Base-by-base conservation (phyloP, 2,329 filamentous ascomycete genomes). In the Aspergillus vadensis region DNA sequence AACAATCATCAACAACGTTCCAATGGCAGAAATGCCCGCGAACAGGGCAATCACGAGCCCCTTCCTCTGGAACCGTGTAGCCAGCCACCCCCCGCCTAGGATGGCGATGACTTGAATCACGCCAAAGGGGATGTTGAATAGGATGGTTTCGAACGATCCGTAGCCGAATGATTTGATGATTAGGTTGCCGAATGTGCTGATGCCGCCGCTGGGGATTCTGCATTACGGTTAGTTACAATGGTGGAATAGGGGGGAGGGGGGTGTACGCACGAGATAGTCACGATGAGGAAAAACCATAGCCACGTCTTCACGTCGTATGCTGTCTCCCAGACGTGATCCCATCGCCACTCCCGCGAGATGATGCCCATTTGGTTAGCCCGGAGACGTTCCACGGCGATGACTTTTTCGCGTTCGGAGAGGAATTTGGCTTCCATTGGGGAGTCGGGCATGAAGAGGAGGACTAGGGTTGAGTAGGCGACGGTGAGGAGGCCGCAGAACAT, bases 341-440 rank as follows among this genome's bases (percentile, higher is more conserved):
- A 81, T 21, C 81, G 78, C 82, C 82, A 86, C 60, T 83, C 77
- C 4, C 80, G 79, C 1, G 79, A 83, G 59, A 81, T 78, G 27
- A 84, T 77, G 1, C 83, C 83, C 77, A 82, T 84, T 60, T 85
- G 82, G 67, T 86, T 85, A 54, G 78, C 78, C 10, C 82, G 79
- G 23, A 86, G 74, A 0, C 84, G 77, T 65, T 85, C 82, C n/a
- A 85, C 76, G 0, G 83, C 82, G 53, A 85, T 79, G 9, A 82
- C 66, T 59, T 83, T 83, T 65, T 86, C 83, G 3, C 79, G 70
- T 27, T 83, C 77, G 32, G 67, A 79, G 27, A 72, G 74, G 21
- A 81, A 85, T 47, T 79, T 82, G 43, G 82, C 81, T 62, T 82
- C 79, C 47, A 80, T 77, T 5, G 81, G 81, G 0, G 80, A 82